Evolutionary conservation across 208 protist species (phyloP), one percentile per base, ranked within the genome.

Genomic region (Trypanosoma cruzi): DNA sequence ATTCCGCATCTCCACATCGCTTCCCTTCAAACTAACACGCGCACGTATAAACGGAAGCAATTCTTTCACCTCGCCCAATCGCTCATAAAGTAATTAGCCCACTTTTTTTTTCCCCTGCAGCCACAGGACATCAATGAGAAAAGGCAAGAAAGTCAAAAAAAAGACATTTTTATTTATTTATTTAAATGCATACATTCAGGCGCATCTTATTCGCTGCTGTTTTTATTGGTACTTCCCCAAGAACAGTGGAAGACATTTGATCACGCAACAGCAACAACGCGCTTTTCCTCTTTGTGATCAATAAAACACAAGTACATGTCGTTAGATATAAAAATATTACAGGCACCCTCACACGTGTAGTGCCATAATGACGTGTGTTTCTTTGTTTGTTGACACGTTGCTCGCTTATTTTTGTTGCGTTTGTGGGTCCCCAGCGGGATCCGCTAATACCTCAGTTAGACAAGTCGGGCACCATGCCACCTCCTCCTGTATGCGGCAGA

Each of bases 401-500:
- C 36, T 40, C 29, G 13, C 22, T 31, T 34, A 56, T 56, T 56
- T 6, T 4, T 56, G 14, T 56, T 5, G 10, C 13, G 2, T 6
- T 28, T 34, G 28, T 6, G 28, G 28, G 28, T 31, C 48, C 18
- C 11, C 11, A 53, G n/a, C n/a, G 20, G 7, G 5, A 4, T 64
- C 50, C 20, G 22, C 44, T 8, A 73, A 26, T 0, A 7, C 34
- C 36, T 60, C 42, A 46, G 8, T 24, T 32, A 74, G 26, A 61
- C 49, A 64, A 1, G 61, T 20, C 20, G 68, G 68, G 20, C 13
- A 56, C 68, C 68, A 74, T 14, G 46, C 2, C 29, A 46, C 10
- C 26, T 70, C 63, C 34, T 61, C 55, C 37, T 55, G 0, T 42
- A 34, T 59, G 11, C 37, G 11, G 11, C 29, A 10, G 2, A 76